These are phyloP conservation scores for Flaveria bidentis DNA, from an alignment of 129 eudicot genomes.

Conservation along the genomic window DNA sequence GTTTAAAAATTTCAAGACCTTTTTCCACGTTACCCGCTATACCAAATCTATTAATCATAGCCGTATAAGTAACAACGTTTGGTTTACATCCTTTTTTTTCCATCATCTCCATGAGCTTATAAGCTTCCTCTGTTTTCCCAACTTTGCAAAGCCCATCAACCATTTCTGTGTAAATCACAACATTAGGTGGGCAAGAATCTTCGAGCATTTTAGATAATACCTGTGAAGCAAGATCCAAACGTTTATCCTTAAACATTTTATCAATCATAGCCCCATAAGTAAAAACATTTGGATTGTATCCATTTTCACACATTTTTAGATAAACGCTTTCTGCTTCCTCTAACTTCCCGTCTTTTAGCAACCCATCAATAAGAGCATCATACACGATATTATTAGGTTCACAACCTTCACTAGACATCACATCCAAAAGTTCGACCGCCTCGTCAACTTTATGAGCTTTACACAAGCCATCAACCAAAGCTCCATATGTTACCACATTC, in stretches of 20 bases:
- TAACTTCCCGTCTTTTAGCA: slow-evolving; percentile 79
- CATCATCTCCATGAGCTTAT: slow-evolving; percentile 91
- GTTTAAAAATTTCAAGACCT: slow-evolving; percentile 63
- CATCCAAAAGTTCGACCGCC: slow-evolving; percentile 69
- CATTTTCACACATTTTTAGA: slow-evolving; percentile 67
- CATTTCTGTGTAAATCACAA: slow-evolving; percentile 83
- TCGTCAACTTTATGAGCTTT: slow-evolving; percentile 74
- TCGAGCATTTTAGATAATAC: slow-evolving; percentile 86
- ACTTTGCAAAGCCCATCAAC: slow-evolving; percentile 91
- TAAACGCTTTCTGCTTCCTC: slow-evolving; percentile 77
- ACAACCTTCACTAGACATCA: slow-evolving; percentile 74
- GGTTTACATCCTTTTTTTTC: slow-evolving; percentile 86
- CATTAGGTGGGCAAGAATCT: slow-evolving; percentile 76
- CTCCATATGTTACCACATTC: slow-evolving; percentile 93
- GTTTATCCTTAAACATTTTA: slow-evolving; percentile 82
- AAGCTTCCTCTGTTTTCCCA: slow-evolving; percentile 85
- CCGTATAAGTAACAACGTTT: slow-evolving; percentile 91
- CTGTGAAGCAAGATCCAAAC: slow-evolving; percentile 81
- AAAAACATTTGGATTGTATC: slow-evolving; percentile 66
- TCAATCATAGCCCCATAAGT: slow-evolving; percentile 85
- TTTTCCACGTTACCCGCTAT: slow-evolving; percentile 61
- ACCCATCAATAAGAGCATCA: slow-evolving; percentile 95
- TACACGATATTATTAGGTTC: slow-evolving; percentile 83
- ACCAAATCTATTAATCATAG: slow-evolving; percentile 91
- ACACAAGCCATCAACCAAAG: slow-evolving; percentile 90